These are phyloP conservation scores for Dentipellis sp. DNA, from an alignment of 768 basidiomycete genomes.

Conservation along the genomic window DNA sequence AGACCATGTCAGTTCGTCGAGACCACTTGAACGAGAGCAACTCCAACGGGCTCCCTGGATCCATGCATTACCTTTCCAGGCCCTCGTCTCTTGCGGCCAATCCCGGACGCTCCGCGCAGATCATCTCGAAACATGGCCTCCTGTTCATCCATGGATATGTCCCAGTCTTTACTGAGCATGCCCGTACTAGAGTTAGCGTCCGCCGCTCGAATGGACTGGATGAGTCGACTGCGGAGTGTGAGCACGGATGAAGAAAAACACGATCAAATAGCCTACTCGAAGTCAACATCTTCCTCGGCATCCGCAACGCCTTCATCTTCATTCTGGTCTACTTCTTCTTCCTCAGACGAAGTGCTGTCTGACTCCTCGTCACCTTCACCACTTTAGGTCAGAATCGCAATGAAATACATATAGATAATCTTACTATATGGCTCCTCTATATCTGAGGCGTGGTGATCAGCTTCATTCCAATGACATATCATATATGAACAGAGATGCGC, in stretches of 20 bases:
- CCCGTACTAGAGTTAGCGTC: constrained; percentile 35
- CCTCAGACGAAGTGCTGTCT: neutral
- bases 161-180: constrained; percentile 60
- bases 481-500: too few species aligned
- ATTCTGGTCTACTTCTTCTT: constrained; percentile 3
- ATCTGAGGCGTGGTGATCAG: too few species aligned
- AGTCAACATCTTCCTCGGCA: constrained; percentile 44
- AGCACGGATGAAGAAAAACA: neutral
- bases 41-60: neutral
- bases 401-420: too few species aligned
- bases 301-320: constrained; percentile 14
- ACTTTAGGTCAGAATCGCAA: too few species aligned
- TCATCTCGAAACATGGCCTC: constrained; percentile 68
- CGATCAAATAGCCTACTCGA: constrained; percentile 25
- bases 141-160: constrained; percentile 58
- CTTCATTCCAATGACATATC: too few species aligned
- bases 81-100: constrained; percentile 40
- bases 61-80: constrained; percentile 21
- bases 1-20: constrained; percentile 26
- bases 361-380: too few species aligned
- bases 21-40: constrained; percentile 18
- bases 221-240: constrained; percentile 39
- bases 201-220: constrained; percentile 51
- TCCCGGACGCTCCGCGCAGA: constrained; percentile 62
- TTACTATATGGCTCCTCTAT: too few species aligned